A percentile compares a stretch with the other conserved stretches of the same genome.
Conservation (phyloP, 371 early-diverging fungal genomes). For the Mortierella sp. region DNA sequence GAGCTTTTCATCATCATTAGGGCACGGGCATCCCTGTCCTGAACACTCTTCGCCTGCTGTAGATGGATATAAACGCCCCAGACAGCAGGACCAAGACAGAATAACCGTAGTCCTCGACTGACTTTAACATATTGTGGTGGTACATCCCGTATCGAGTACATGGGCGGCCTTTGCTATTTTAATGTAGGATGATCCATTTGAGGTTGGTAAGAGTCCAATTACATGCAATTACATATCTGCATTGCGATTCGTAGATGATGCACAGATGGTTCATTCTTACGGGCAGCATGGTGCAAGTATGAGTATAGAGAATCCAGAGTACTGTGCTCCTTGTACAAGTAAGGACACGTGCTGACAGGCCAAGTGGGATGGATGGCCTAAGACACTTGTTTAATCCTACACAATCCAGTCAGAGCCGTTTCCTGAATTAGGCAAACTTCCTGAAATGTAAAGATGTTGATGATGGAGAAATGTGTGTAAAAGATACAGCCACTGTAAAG, state of each 20-base stretch:
- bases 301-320: not conserved
- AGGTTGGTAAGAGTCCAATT: not conserved
- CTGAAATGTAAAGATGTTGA: not conserved
- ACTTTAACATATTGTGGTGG: constrained; percentile 33
- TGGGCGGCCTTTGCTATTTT: constrained; percentile 34
- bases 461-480: not conserved
- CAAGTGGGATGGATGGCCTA: too few relatives aligned
- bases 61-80: constrained; percentile 62
- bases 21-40: constrained; percentile 64
- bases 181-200: not conserved
- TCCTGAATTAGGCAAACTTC: not conserved
- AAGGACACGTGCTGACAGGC: too few relatives aligned
- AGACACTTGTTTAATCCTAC: too few relatives aligned
- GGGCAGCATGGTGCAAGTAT: constrained; percentile 11
- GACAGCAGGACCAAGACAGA: constrained; percentile 59
- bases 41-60: constrained; percentile 56
- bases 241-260: not conserved
- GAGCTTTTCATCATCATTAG: constrained; percentile 63
- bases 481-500: not conserved
- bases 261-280: constrained; percentile 9
- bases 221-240: not conserved
- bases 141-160: constrained; percentile 35
- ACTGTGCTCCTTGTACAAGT: too few relatives aligned
- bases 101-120: constrained; percentile 32
- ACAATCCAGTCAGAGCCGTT: too few relatives aligned